phyloP scores from a whole-genome alignment of 2,329 filamentous ascomycete genomes.

The Thelonectria rubi region DNA sequence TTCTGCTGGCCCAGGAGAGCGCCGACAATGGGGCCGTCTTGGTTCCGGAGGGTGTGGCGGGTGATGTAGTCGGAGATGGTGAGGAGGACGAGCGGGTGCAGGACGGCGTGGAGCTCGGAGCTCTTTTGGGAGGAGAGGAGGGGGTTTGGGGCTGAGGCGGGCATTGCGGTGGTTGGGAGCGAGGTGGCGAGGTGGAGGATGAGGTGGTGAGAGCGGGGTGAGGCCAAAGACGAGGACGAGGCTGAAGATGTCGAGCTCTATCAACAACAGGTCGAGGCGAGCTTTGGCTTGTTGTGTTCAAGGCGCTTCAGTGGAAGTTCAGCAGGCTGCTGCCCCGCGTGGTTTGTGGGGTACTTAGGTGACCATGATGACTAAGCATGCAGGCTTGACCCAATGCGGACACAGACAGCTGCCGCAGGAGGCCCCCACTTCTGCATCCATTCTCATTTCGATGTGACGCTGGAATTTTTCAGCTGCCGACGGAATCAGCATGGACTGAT shows the following conservation, averaged over 20 bases:
- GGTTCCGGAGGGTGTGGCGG: constrained; percentile 81
- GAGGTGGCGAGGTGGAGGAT: not conserved
- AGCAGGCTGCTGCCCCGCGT: too few species aligned
- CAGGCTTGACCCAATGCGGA: constrained; percentile 1
- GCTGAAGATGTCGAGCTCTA: too few species aligned
- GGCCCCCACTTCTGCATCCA: constrained; percentile 15
- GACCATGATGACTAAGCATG: constrained; percentile 22
- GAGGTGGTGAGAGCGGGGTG: not conserved
- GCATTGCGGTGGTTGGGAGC: constrained; percentile 52
- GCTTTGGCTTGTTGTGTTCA: too few species aligned
- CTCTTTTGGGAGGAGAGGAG: constrained; percentile 73
- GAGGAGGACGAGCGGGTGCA: constrained; percentile 94
- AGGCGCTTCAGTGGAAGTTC: too few species aligned
- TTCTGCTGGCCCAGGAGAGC: constrained; percentile 92
- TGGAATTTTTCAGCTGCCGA: constrained; percentile 23
- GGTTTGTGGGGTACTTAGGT: not conserved
- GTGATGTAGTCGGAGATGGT: constrained; percentile 98
- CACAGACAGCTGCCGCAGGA: constrained; percentile 9
- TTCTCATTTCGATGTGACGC: constrained; percentile 17
- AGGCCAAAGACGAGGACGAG: not conserved
- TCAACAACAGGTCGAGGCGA: too few species aligned
- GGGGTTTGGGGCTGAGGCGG: constrained; percentile 57
- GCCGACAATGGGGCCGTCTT: constrained; percentile 81
- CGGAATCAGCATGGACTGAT: constrained; percentile 24
- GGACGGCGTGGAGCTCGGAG: constrained; percentile 79